Evolutionary conservation across 352 stramenopile species (phyloP).

Genomic region (Globisporangium viniferum): DNA sequence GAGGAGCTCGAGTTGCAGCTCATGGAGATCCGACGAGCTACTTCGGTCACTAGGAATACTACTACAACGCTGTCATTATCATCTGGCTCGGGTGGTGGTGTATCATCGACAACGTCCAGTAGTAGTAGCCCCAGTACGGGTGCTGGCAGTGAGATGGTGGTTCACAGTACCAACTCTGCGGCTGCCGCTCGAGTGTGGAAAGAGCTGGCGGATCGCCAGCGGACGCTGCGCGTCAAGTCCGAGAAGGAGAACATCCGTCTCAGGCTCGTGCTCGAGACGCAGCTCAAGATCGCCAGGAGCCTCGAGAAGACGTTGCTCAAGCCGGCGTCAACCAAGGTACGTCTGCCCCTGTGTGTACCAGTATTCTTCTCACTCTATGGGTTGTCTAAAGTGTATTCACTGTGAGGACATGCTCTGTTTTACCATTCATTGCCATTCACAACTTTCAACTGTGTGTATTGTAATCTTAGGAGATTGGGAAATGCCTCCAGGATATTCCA

Average conservation of each 20-base stretch:
- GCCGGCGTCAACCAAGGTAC: not conserved
- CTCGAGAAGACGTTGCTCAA: constrained; percentile 34
- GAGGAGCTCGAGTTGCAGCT: not conserved
- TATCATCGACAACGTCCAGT: not conserved
- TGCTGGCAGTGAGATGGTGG: too few relatives aligned
- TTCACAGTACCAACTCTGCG: not conserved
- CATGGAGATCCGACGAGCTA: not conserved
- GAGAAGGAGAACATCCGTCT: constrained; percentile 53
- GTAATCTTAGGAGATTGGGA: not conserved
- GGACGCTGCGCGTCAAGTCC: constrained; percentile 1
- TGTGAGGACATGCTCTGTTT: too few relatives aligned
- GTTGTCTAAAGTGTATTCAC: too few relatives aligned
- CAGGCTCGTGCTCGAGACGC: constrained; percentile 43
- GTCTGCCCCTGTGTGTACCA: too few relatives aligned
- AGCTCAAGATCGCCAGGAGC: constrained; percentile 45
- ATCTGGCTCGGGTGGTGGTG: too few relatives aligned
- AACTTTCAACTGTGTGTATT: not conserved
- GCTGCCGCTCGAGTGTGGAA: constrained; percentile 7
- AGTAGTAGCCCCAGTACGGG: not conserved
- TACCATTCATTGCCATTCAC: too few relatives aligned
- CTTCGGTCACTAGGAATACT: too few relatives aligned
- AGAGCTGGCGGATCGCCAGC: constrained; percentile 7
- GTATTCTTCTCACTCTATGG: too few relatives aligned
- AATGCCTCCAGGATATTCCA: not conserved
- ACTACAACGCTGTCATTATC: too few relatives aligned